Percentiles rank a stretch among this genome's conserved stretches.
Conservation (phyloP, 2,329 filamentous ascomycete genomes). For the Diaporthe nobilis region DNA sequence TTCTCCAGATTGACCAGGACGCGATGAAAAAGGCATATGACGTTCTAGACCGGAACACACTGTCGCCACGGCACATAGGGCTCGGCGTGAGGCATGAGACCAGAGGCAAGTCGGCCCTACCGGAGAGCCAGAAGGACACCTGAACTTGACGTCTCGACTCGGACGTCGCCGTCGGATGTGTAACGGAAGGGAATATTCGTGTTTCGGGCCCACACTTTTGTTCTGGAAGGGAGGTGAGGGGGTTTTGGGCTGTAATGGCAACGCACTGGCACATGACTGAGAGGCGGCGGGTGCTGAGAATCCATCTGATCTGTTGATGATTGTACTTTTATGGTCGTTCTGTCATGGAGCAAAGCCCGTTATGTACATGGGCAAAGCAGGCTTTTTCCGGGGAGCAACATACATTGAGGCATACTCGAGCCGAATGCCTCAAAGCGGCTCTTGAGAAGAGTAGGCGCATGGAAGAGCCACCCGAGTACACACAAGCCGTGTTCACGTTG, state of each 20-base stretch:
- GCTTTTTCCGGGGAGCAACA: not conserved
- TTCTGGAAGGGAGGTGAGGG: not conserved
- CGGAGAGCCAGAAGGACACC: not conserved
- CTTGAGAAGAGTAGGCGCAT: not conserved
- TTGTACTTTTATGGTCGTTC: not conserved
- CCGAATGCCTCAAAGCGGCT: not conserved
- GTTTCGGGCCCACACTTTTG: not conserved
- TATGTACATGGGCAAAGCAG: not conserved
- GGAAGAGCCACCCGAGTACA: too few relatives aligned
- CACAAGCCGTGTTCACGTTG: too few relatives aligned
- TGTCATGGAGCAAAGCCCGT: not conserved
- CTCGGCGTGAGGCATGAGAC: not conserved
- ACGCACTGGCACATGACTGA: not conserved
- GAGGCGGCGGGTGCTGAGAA: not conserved
- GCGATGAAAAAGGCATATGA: slow-evolving; percentile 5
- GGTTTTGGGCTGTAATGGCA: not conserved
- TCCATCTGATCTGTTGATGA: not conserved
- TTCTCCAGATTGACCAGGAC: not conserved
- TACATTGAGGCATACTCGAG: not conserved
- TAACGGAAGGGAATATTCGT: not conserved
- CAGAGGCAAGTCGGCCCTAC: not conserved
- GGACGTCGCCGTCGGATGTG: not conserved
- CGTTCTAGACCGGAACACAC: not conserved
- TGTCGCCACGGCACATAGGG: slow-evolving; percentile 8
- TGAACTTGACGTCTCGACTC: not conserved